Evolutionary conservation across 257 asterid species (phyloP), one percentile per base, ranked within the genome.

Genomic region (Linaria vulgaris): DNA sequence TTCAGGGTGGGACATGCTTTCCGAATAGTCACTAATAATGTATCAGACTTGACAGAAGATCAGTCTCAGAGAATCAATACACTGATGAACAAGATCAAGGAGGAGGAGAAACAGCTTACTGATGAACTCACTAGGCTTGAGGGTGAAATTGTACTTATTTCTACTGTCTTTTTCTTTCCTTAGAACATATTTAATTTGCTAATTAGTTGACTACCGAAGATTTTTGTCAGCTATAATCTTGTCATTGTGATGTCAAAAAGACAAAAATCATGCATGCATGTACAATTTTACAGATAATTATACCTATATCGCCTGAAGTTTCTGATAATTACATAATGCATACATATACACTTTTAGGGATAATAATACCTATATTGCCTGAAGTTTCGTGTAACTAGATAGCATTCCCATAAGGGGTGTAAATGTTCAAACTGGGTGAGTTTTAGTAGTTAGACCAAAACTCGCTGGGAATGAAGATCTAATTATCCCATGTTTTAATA

Each of bases 101-200:
- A 27, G 37, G 76, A 74, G 59, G 80, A 74, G 27, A 48, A 44
- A 5, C 61, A 66, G 52, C 56, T 73, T 0, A 22, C 52, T 0
- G 43, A 72, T 47, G 73, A 57, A 17, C 70, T 61, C 49, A 10
- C 72, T n/a, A 68, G 62, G 64, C 71, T 76, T 59, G 80, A 71
- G 38, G 37, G 61, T 1, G 65, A 17, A 8, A 44, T 78, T 74
- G 76, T 75, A 73, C 30, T 30, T 51, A 6, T 23, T 51, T 51
- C 27, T 51, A 38, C 49, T 43, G 12, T 37, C 63, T n/a, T n/a
- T n/a, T n/a, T n/a, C n/a, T n/a, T n/a, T n/a, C 17, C n/a, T n/a
- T n/a, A n/a, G n/a, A n/a, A n/a, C n/a, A n/a, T n/a, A n/a, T n/a
- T n/a, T n/a, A n/a, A n/a, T n/a, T n/a, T n/a, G n/a, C n/a, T n/a